Conservation (phyloP, 1,284 basidiomycete genomes). For the Polyporus tsugae region DNA sequence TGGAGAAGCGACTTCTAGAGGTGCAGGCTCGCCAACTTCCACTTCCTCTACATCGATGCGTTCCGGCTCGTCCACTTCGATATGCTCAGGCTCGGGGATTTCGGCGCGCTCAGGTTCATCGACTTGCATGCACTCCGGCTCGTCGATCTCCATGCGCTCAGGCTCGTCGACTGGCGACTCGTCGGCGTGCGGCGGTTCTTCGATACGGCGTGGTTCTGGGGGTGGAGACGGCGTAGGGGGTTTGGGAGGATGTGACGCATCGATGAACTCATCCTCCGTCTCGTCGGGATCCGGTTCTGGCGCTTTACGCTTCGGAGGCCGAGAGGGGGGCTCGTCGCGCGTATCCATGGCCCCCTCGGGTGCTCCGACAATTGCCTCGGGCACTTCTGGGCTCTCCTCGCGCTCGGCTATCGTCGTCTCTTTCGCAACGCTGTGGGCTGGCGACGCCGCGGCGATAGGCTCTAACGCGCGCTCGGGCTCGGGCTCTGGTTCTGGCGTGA, state of each 20-base stretch:
- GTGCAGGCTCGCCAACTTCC: not conserved
- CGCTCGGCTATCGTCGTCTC: not conserved
- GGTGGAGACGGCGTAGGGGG: constrained; percentile 2
- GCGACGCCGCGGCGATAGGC: not conserved
- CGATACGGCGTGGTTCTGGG: not conserved
- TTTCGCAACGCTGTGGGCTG: not conserved
- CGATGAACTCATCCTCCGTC: constrained; percentile 9
- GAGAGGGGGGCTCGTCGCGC: not conserved
- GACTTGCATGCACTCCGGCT: not conserved
- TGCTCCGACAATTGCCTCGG: not conserved
- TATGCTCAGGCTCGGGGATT: not conserved
- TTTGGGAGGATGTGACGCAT: constrained; percentile 1
- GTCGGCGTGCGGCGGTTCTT: not conserved
- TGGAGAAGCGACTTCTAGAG: not conserved
- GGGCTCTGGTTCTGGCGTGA: not conserved
- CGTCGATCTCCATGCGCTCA: not conserved
- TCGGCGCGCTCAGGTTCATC: not conserved
- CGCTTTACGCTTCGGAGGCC: not conserved
- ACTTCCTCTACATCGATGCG: not conserved
- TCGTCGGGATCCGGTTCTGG: constrained; percentile 6
- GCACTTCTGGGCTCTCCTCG: not conserved
- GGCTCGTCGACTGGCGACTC: not conserved
- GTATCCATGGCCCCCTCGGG: not conserved
- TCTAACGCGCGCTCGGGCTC: not conserved
- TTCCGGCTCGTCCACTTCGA: not conserved